Conservation (phyloP, 1,284 basidiomycete species). For the Trichosporon coremiiforme region DNA sequence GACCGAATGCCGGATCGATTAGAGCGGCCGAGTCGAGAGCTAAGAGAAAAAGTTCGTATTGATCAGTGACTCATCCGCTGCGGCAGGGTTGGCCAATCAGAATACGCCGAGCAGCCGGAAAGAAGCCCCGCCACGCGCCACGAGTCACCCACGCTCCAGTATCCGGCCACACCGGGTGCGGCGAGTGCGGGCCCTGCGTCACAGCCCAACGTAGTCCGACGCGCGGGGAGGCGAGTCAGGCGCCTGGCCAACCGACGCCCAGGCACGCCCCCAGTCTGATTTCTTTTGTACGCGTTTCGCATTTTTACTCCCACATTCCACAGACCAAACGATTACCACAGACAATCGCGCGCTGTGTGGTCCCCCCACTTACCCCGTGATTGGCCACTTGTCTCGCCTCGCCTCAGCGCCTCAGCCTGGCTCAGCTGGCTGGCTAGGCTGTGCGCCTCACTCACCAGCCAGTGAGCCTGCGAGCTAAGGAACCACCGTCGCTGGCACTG, state of each 20-base stretch:
- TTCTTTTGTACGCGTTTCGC: not conserved
- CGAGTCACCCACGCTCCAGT: constrained; percentile 6
- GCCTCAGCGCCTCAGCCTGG: constrained; percentile 10
- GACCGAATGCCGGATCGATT: constrained; percentile 7
- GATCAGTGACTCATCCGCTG: constrained; percentile 3
- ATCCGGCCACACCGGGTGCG: not conserved
- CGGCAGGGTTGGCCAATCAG: not conserved
- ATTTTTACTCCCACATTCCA: not conserved
- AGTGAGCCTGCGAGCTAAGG: constrained; percentile 1
- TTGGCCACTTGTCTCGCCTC: constrained; percentile 11
- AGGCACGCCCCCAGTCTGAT: not conserved
- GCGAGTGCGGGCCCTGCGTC: constrained; percentile 2
- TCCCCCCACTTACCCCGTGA: not conserved
- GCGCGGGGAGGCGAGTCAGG: not conserved
- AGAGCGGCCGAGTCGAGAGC: constrained; percentile 7
- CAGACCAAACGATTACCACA: constrained; percentile 2
- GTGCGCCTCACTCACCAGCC: not conserved
- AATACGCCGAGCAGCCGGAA: constrained; percentile 9
- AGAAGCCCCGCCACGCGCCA: constrained; percentile 15
- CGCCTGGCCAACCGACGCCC: not conserved
- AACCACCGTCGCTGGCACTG: constrained; percentile 10
- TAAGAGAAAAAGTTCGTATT: constrained; percentile 11
- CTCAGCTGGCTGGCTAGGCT: not conserved
- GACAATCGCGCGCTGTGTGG: not conserved
- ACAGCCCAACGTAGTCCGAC: not conserved